Conservation (phyloP, 805 yeast genomes). For the Wickerhamomyces chambardii region DNA sequence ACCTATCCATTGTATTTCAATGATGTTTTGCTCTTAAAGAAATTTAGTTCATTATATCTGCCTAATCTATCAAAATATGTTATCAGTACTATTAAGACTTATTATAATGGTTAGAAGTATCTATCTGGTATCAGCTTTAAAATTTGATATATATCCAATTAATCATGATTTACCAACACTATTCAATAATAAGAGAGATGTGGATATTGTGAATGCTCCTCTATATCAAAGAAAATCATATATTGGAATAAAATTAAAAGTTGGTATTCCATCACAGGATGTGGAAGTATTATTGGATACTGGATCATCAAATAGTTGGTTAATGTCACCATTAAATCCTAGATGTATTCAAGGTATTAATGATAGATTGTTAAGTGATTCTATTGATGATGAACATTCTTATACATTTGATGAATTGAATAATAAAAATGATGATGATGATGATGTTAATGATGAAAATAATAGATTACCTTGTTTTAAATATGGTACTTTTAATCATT, state of each 20-base stretch:
- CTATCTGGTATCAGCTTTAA: too few species aligned
- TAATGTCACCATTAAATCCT: slow-evolving; percentile 12
- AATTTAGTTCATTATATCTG: too few species aligned
- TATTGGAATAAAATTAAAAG: slow-evolving; percentile 1
- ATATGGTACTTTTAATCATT: slow-evolving; percentile 23
- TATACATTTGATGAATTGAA: neutral
- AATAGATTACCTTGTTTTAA: slow-evolving; percentile 12
- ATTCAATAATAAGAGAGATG: neutral
- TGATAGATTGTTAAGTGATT: neutral
- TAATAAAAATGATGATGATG: too few species aligned
- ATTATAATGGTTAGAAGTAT: too few species aligned
- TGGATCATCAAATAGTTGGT: slow-evolving; percentile 26
- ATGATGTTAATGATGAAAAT: too few species aligned
- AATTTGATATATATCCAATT: too few species aligned
- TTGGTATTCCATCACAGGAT: slow-evolving; percentile 16
- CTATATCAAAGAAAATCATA: slow-evolving; percentile 5
- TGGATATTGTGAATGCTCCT: neutral
- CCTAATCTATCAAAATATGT: too few species aligned
- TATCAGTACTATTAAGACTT: too few species aligned
- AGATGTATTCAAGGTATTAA: slow-evolving; percentile 2
- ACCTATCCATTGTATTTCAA: too few species aligned
- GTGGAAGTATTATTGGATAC: slow-evolving; percentile 23
- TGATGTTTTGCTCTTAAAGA: too few species aligned
- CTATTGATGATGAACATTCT: neutral
- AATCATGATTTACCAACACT: too few species aligned